Evolutionary conservation across 2,329 filamentous ascomycete species (phyloP).

Genomic region (Penicillium sumatraense): DNA sequence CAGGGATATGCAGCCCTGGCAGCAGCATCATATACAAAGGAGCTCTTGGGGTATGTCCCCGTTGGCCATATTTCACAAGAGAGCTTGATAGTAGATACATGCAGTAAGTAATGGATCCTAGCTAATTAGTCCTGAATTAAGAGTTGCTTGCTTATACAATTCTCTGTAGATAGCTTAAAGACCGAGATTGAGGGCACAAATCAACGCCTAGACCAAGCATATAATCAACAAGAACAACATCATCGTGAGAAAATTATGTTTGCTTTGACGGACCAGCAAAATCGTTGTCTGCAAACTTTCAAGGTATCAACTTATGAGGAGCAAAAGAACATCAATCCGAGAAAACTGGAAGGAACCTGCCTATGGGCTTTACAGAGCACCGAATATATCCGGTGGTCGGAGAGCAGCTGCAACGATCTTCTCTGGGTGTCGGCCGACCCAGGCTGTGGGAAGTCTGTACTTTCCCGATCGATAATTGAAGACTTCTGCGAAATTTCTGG

Average conservation of each 20-base stretch:
- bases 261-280: slow-evolving; percentile 7
- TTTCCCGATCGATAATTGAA: slow-evolving; percentile 40
- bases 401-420: slow-evolving; percentile 27
- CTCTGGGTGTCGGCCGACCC: slow-evolving; percentile 48
- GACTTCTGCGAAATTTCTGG: slow-evolving; percentile 20
- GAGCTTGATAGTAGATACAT: background rate
- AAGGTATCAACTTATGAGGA: slow-evolving; percentile 33
- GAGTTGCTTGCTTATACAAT: too few species aligned
- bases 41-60: slow-evolving; percentile 3
- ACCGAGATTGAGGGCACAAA: slow-evolving; percentile 4
- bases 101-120: background rate
- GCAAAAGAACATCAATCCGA: slow-evolving; percentile 38
- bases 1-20: slow-evolving; percentile 19
- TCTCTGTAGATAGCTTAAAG: background rate
- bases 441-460: slow-evolving; percentile 48
- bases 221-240: slow-evolving; percentile 9
- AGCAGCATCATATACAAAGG: slow-evolving; percentile 20
- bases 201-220: slow-evolving; percentile 7
- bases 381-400: slow-evolving; percentile 31
- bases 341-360: slow-evolving; percentile 36
- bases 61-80: background rate
- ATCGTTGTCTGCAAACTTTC: slow-evolving; percentile 31
- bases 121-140: background rate
- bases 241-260: background rate
- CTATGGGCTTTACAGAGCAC: slow-evolving; percentile 35